Conservation (phyloP, 2,329 filamentous ascomycete genomes). For the Domatiomyces catenatus region DNA sequence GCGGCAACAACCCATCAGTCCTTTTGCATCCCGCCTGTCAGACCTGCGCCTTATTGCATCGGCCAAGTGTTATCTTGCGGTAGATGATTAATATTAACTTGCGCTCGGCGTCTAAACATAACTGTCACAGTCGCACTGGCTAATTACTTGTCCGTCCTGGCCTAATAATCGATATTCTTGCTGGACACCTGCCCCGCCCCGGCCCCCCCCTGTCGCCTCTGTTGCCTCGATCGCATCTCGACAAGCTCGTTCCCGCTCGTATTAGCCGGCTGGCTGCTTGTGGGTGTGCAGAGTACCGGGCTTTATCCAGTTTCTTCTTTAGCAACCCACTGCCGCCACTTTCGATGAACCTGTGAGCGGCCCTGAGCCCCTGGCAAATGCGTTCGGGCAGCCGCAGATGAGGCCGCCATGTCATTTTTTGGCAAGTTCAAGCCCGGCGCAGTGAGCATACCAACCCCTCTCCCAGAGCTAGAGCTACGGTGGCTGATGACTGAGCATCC, state of each 20-base stretch:
- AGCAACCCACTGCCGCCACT: neutral
- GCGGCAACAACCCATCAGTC: neutral
- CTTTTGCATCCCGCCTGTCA: neutral
- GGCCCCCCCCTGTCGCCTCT: neutral
- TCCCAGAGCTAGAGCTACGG: neutral
- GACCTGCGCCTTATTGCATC: neutral
- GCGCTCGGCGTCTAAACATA: too few species aligned
- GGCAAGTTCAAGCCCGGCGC: conserved; percentile 31
- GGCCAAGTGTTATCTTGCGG: neutral
- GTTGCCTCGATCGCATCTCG: neutral
- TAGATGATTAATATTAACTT: neutral
- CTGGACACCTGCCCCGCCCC: neutral
- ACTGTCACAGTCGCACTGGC: too few species aligned
- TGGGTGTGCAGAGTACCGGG: too few species aligned
- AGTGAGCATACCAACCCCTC: neutral
- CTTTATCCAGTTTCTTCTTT: neutral
- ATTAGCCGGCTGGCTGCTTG: neutral
- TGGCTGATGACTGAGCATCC: neutral
- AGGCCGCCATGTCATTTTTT: conserved; percentile 33
- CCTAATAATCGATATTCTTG: too few species aligned
- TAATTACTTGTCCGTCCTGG: too few species aligned
- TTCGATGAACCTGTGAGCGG: neutral
- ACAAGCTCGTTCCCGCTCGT: neutral
- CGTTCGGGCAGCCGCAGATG: conserved; percentile 16
- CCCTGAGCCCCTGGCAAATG: conserved; percentile 3